These are phyloP conservation scores for Plantago ovata DNA, from an alignment of 257 asterid genomes.

Conservation along the genomic window DNA sequence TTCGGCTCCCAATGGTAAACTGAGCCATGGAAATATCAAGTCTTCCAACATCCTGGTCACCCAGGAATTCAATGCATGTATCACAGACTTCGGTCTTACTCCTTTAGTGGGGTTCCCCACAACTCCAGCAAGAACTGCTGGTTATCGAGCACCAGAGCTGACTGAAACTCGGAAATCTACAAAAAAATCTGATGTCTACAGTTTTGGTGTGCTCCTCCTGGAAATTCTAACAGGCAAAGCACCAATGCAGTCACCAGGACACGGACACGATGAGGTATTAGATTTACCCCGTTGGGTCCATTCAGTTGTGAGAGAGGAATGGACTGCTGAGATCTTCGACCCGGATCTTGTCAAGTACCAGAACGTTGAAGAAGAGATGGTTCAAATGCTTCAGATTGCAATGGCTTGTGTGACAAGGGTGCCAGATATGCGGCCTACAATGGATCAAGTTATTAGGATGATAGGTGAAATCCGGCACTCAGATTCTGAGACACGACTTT, in stretches of 20 bases:
- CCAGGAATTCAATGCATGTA: conserved; percentile 31
- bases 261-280: conserved; percentile 46
- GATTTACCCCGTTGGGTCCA: conserved; percentile 74
- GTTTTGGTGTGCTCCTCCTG: conserved; percentile 65
- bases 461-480: conserved; percentile 43
- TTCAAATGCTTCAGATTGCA: conserved; percentile 75
- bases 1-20: conserved; percentile 31
- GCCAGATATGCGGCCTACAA: conserved; percentile 57
- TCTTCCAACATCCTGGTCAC: conserved; percentile 57
- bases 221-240: conserved; percentile 70
- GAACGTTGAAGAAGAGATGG: conserved; percentile 62
- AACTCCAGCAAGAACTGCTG: conserved; percentile 36
- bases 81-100: conserved; percentile 58
- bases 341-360: conserved; percentile 38
- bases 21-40: conserved; percentile 66
- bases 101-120: conserved; percentile 40
- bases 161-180: conserved; percentile 40
- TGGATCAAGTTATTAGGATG: conserved; percentile 57
- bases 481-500: conserved; percentile 35
- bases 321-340: conserved; percentile 82
- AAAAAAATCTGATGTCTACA: conserved; percentile 59
- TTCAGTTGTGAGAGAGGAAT: conserved; percentile 67
- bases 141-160: conserved; percentile 66
- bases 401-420: conserved; percentile 52
- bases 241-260: conserved; percentile 44